Evolutionary conservation across 2,329 filamentous ascomycete species (phyloP), one percentile per base, ranked within the genome.

Genomic region (Penicillium sp.): DNA sequence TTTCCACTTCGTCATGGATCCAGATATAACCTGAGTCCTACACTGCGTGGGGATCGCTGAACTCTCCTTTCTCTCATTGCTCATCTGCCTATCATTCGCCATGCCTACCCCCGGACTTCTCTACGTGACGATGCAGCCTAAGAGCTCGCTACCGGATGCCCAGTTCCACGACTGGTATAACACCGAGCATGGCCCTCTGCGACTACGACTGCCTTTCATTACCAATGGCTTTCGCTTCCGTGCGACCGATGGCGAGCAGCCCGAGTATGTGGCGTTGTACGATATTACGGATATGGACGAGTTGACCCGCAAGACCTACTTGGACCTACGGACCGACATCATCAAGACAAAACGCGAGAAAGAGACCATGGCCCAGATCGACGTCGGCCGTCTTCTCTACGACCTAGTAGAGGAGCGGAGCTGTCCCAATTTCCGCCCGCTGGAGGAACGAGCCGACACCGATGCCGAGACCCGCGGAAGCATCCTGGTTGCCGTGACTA

Each of bases 131-230:
- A 94, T 94, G 85, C 83, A 90, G 69, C 87, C 88, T 59, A 77
- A 79, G 66, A 74, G 79, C 47, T 77, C 77, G 56, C 76, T 89
- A 58, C 74, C 83, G 45, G 69, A 77, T 39, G 75, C 80, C 52
- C 81, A 87, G 61, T 94, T 95, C 70, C 86, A 94, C 69, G 87
- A 94, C 66, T 91, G 87, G 87, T 95, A 95, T 74, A 90, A 94
- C 73, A 93, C 89, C 68, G 89, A 95, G 72, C 89, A 95, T 71
- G 89, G 89, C 44, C 89, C 89, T 14, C 80, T 83, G 13, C 85
- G 89, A 40, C 78, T 94, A 6, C 84, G 87, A 39, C 72, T 94
- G 11, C 81, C 86, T 3, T 82, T 85, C 59, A 82, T 90, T 63
- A 65, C 72, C 56, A 93, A 88, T 66, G 89, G 89, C 48, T 84